Percentiles rank a stretch among this genome's conserved stretches.
These are phyloP conservation scores for Casuarina equisetifolia DNA, from an alignment of 306 rosid species.

Conservation along the genomic window DNA sequence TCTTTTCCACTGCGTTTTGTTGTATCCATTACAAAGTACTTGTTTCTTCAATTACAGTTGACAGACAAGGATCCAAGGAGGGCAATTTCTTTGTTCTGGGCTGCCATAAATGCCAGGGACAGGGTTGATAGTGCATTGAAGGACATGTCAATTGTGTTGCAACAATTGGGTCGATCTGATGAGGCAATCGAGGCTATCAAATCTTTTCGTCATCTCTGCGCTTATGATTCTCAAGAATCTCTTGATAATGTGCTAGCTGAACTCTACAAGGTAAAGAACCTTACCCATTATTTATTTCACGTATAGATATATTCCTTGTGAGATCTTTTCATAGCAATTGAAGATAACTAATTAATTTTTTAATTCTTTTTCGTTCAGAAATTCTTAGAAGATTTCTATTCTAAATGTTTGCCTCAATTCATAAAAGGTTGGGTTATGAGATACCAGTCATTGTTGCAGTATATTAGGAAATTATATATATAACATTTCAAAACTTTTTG, in stretches of 20 bases:
- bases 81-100: constrained; percentile 70
- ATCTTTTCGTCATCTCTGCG: constrained; percentile 89
- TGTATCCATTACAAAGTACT: constrained; percentile 15
- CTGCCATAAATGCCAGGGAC: constrained; percentile 58
- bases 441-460: not conserved
- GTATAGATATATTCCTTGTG: too few species aligned
- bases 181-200: constrained; percentile 91
- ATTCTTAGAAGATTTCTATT: not conserved
- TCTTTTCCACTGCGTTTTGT: constrained; percentile 6
- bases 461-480: not conserved
- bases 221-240: constrained; percentile 82
- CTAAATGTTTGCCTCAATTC: not conserved
- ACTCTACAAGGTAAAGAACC: constrained; percentile 65
- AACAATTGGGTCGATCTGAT: constrained; percentile 78
- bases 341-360: too few species aligned
- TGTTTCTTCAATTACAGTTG: constrained; percentile 42
- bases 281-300: not conserved
- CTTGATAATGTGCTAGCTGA: constrained; percentile 83
- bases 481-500: not conserved
- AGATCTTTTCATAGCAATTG: too few species aligned
- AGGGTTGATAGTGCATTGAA: constrained; percentile 92
- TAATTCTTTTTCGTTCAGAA: not conserved
- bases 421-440: not conserved
- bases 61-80: constrained; percentile 82
- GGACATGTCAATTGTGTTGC: constrained; percentile 96